Conservation (phyloP, 1,284 basidiomycete species). For the Leccinum griseonigrum region DNA sequence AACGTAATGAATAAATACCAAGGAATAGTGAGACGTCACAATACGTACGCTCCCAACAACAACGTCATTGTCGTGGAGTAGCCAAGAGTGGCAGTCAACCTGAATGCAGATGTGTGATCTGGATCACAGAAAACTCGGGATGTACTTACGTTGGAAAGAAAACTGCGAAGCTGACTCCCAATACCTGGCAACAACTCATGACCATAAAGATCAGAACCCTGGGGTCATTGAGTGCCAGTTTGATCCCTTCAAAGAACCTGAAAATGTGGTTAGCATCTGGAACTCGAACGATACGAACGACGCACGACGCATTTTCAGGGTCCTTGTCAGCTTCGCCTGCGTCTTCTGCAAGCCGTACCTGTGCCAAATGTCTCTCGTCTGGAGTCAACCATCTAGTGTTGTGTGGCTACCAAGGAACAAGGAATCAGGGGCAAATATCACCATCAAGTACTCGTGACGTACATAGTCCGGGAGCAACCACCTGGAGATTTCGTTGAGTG, state of each 20-base stretch:
- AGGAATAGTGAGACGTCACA: neutral
- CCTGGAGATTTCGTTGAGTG: conserved; percentile 25
- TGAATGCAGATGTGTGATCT: conserved; percentile 20
- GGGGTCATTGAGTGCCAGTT: conserved; percentile 42
- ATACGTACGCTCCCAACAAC: conserved; percentile 60
- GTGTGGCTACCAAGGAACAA: conserved; percentile 41
- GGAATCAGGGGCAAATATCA: neutral
- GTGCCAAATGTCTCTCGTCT: conserved; percentile 61
- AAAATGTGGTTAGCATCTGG: neutral
- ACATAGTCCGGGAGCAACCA: conserved; percentile 37
- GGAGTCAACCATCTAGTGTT: conserved; percentile 68
- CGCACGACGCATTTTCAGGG: conserved; percentile 52
- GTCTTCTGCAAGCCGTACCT: conserved; percentile 70
- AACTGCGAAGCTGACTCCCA: conserved; percentile 69
- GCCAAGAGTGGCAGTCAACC: conserved; percentile 63
- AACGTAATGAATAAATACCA: neutral
- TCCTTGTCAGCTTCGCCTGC: conserved; percentile 68
- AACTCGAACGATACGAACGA: conserved; percentile 2
- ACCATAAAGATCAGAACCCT: conserved; percentile 46
- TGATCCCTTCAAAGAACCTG: conserved; percentile 51
- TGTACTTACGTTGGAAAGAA: conserved; percentile 66
- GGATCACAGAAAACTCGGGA: neutral
- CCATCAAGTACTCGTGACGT: conserved; percentile 29
- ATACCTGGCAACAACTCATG: conserved; percentile 49
- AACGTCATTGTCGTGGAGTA: conserved; percentile 59